Conservation (phyloP, 2,329 filamentous ascomycete genomes). For the Fusarium sp. region DNA sequence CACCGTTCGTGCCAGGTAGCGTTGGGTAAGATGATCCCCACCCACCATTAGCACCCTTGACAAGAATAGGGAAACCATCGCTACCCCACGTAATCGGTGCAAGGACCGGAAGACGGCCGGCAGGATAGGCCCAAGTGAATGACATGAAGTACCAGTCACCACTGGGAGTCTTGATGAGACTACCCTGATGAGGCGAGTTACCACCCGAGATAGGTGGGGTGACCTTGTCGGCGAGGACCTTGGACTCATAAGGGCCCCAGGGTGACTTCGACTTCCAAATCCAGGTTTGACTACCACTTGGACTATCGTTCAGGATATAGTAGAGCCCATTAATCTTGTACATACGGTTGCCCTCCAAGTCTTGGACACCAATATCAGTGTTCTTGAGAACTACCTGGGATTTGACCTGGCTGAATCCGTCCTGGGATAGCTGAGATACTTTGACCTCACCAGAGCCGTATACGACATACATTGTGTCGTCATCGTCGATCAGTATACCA, state of each 20-base stretch:
- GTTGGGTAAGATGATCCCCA: conserved; percentile 59
- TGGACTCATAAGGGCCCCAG: conserved; percentile 62
- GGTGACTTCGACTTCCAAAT: conserved; percentile 60
- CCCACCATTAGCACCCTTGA: conserved; percentile 53
- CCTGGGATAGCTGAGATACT: conserved; percentile 60
- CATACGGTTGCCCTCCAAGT: conserved; percentile 64
- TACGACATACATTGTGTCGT: conserved; percentile 67
- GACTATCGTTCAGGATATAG: conserved; percentile 62
- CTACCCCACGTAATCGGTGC: conserved; percentile 62
- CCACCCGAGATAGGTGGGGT: conserved; percentile 54
- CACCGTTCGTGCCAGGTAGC: conserved; percentile 32
- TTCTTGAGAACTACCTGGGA: conserved; percentile 55
- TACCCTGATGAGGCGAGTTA: conserved; percentile 63
- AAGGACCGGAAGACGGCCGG: conserved; percentile 64
- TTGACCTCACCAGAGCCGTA: conserved; percentile 60
- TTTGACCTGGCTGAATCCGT: conserved; percentile 57
- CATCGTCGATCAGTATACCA: conserved; percentile 65
- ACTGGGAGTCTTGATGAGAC: conserved; percentile 60
- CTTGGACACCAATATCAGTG: conserved; percentile 53
- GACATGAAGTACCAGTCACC: conserved; percentile 68
- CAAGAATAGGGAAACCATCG: conserved; percentile 60
- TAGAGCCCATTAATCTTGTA: conserved; percentile 61
- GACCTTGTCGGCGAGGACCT: conserved; percentile 55
- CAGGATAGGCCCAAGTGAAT: conserved; percentile 65
- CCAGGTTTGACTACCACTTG: conserved; percentile 53